Percentiles rank a stretch among this genome's conserved stretches.
Conservation (phyloP, 1,284 basidiomycete species). For the Puccinia sorghi region DNA sequence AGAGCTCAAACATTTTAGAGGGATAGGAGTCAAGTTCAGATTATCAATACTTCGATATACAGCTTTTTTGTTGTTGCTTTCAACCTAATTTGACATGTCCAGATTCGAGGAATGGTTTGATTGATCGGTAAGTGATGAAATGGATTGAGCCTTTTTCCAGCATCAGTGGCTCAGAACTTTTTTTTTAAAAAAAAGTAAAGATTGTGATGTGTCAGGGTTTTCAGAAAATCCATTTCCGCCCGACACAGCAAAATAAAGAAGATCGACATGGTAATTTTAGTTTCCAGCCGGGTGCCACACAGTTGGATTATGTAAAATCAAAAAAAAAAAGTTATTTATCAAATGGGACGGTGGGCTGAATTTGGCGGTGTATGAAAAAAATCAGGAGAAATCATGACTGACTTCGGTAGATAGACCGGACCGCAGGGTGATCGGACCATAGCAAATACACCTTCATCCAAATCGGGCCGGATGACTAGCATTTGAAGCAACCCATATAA, state of each 20-base stretch:
- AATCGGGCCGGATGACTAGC: slow-evolving; percentile 31
- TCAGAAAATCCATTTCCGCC: background rate
- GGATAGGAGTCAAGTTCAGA: background rate
- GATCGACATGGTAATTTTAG: background rate
- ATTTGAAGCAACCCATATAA: background rate
- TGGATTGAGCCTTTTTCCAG: slow-evolving; percentile 35
- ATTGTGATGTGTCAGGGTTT: background rate
- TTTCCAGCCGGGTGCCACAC: background rate
- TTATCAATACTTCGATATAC: background rate
- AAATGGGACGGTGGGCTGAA: background rate
- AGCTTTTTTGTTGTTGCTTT: background rate
- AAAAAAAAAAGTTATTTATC: background rate
- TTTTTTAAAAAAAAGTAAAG: background rate
- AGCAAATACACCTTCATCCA: slow-evolving; percentile 39
- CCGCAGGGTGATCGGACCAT: slow-evolving; percentile 36
- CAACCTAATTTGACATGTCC: slow-evolving; percentile 35
- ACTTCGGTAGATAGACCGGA: slow-evolving; percentile 36
- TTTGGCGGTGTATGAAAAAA: background rate
- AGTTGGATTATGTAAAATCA: background rate
- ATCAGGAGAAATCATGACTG: background rate
- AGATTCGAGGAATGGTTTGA: slow-evolving; percentile 37
- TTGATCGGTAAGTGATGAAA: slow-evolving; percentile 34
- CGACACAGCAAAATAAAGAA: background rate
- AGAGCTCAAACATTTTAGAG: background rate
- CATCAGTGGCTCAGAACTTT: slow-evolving; percentile 29